Conservation (phyloP, 345 rosid species). For the Gossypium bickii region DNA sequence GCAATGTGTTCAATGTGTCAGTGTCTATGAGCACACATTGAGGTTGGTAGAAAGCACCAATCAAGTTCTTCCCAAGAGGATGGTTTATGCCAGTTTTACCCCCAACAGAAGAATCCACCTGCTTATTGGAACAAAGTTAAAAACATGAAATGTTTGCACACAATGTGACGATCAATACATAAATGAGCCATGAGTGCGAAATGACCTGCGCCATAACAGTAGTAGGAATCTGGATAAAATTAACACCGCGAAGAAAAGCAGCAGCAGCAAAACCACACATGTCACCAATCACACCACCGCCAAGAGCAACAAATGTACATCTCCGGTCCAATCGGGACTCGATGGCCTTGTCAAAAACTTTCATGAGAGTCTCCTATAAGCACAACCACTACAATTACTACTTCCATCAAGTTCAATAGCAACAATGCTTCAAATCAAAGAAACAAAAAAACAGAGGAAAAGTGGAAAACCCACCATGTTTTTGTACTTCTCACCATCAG, state of each 20-base stretch:
- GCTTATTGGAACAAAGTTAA: constrained; percentile 12
- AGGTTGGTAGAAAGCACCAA: constrained; percentile 99
- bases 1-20: constrained; percentile 78
- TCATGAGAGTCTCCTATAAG: constrained; percentile 74
- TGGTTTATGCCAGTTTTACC: constrained; percentile 98
- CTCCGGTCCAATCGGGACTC: constrained; percentile 77
- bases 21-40: constrained; percentile 91
- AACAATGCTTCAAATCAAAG: not conserved
- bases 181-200: not conserved
- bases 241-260: constrained; percentile 92
- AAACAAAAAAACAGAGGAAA: not conserved
- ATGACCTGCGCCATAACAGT: constrained; percentile 97
- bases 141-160: not conserved
- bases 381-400: constrained; percentile 11
- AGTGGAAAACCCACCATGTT: constrained; percentile 51
- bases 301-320: constrained; percentile 92
- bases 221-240: constrained; percentile 96
- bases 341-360: constrained; percentile 92
- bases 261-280: constrained; percentile 99
- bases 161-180: not conserved
- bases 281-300: constrained; percentile 97
- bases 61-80: constrained; percentile 89
- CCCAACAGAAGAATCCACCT: constrained; percentile 99
- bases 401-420: not conserved
- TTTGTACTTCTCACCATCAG: constrained; percentile 92